Evolutionary conservation across 2,329 filamentous ascomycete species (phyloP).

Genomic region (Corniculantispora saksenae): DNA sequence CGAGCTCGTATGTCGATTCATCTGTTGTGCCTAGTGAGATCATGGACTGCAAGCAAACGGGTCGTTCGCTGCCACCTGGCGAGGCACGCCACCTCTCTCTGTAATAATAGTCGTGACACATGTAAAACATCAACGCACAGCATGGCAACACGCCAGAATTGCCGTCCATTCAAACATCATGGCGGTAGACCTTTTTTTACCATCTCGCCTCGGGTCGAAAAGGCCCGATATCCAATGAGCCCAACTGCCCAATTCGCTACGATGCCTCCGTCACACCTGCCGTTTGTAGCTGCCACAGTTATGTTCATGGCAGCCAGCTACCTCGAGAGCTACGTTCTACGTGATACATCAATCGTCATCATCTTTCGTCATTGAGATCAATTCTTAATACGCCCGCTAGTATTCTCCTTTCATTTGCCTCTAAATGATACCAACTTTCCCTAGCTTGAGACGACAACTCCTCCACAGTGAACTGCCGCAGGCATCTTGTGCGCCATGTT

Average conservation of each 20-base stretch:
- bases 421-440: background rate
- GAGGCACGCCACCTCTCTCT: too few relatives aligned
- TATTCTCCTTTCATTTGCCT: constrained; percentile 7
- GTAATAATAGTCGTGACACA: too few relatives aligned
- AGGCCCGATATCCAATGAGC: background rate
- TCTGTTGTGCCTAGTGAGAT: too few relatives aligned
- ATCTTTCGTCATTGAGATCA: constrained; percentile 1
- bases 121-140: too few relatives aligned
- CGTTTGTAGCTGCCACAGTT: background rate
- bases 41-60: too few relatives aligned
- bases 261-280: constrained; percentile 2
- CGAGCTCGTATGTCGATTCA: too few relatives aligned
- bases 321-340: background rate
- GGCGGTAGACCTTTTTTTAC: background rate
- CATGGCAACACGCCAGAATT: too few relatives aligned
- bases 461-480: background rate
- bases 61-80: too few relatives aligned
- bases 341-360: background rate
- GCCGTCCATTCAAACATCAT: background rate
- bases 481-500: constrained; percentile 14
- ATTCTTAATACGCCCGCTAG: constrained; percentile 2
- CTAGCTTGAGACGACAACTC: background rate
- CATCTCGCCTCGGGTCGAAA: background rate
- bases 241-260: background rate
- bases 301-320: background rate